Evolutionary conservation across 371 early-diverging fungal species (phyloP).

Genomic region (Circinella umbellata): DNA sequence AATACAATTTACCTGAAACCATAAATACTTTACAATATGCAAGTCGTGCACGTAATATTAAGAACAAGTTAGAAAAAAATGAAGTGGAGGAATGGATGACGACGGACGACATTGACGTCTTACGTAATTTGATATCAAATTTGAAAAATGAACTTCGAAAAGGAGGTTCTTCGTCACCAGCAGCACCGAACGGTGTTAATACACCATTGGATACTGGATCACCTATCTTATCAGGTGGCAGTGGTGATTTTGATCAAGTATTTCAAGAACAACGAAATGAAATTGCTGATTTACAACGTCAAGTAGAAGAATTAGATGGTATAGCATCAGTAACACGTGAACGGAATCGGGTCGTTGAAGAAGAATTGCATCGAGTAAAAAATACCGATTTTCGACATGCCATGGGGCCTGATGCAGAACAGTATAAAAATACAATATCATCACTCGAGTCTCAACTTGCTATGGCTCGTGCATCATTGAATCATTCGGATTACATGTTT

Average conservation of each 20-base stretch:
- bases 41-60: constrained; percentile 86
- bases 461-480: constrained; percentile 57
- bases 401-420: constrained; percentile 70
- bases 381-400: constrained; percentile 55
- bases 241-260: constrained; percentile 31
- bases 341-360: constrained; percentile 42
- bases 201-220: background rate
- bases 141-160: constrained; percentile 56
- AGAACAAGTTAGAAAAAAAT: constrained; percentile 80
- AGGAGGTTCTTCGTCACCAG: constrained; percentile 7
- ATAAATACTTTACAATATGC: constrained; percentile 92
- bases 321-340: constrained; percentile 43
- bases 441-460: constrained; percentile 62
- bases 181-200: background rate
- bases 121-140: constrained; percentile 57
- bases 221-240: constrained; percentile 3
- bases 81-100: constrained; percentile 70
- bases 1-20: constrained; percentile 87
- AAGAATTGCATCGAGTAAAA: constrained; percentile 31
- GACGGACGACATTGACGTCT: constrained; percentile 60
- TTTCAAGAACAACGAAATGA: constrained; percentile 39
- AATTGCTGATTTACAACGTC: constrained; percentile 46
- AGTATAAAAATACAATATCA: constrained; percentile 68
- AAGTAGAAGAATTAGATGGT: constrained; percentile 48
- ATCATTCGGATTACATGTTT: constrained; percentile 50